phyloP scores from a whole-genome alignment of 305 asterid species.

The Euphrasia arctica region DNA sequence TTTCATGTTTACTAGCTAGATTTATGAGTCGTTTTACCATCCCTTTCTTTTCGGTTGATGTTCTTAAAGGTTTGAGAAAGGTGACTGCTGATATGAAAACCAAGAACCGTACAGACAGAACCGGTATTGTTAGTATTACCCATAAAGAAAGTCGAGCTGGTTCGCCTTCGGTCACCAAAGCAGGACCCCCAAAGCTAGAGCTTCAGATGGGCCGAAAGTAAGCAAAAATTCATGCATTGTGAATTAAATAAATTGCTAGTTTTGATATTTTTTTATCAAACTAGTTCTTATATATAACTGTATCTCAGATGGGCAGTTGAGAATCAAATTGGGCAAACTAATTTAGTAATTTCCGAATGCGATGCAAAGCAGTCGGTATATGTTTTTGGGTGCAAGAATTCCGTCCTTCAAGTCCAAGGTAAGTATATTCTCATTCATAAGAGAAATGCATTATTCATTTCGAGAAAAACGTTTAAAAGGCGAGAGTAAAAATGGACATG shows the following conservation, averaged over 20 bases:
- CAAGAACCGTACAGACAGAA: conserved; percentile 82
- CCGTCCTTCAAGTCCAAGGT: conserved; percentile 87
- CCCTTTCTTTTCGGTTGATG: neutral
- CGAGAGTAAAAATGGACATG: conserved; percentile 20
- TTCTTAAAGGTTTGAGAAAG: conserved; percentile 69
- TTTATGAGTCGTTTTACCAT: neutral
- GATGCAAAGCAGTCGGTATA: conserved; percentile 91
- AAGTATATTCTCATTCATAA: conserved; percentile 32
- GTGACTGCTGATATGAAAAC: conserved; percentile 91
- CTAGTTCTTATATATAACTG: conserved; percentile 15
- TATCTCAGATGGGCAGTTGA: conserved; percentile 88
- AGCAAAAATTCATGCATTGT: conserved; percentile 28
- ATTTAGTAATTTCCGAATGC: conserved; percentile 74
- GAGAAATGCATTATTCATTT: neutral
- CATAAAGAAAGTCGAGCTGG: conserved; percentile 50
- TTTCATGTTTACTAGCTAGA: neutral
- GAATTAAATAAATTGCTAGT: neutral
- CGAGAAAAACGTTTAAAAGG: neutral
- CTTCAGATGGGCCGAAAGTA: conserved; percentile 99
- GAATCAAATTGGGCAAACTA: conserved; percentile 72
- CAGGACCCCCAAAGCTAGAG: conserved; percentile 85
- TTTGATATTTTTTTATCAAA: conserved; percentile 1
- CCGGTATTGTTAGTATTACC: conserved; percentile 50
- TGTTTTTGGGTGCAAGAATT: conserved; percentile 76
- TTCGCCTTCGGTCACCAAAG: conserved; percentile 47